phyloP scores from a whole-genome alignment of 345 rosid genomes.

The Aquilaria sinensis region DNA sequence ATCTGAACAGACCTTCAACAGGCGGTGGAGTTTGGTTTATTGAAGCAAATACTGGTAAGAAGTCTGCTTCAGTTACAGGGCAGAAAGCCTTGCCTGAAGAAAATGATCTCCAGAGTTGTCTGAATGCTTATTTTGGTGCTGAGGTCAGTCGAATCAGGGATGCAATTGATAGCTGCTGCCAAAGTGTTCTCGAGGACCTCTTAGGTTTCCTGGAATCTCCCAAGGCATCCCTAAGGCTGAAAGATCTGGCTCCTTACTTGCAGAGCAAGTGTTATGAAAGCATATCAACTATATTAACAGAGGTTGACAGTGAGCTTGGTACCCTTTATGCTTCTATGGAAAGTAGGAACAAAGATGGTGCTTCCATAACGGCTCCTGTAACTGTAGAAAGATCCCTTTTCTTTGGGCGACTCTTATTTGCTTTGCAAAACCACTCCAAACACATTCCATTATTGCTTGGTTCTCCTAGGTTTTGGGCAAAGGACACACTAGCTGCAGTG shows the following conservation, averaged over 20 bases:
- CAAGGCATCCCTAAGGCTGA: constrained; percentile 75
- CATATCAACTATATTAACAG: constrained; percentile 54
- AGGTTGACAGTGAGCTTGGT: constrained; percentile 67
- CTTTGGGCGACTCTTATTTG: constrained; percentile 87
- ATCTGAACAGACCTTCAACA: constrained; percentile 73
- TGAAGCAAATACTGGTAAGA: constrained; percentile 62
- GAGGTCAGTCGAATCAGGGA: constrained; percentile 83
- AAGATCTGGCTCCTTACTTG: constrained; percentile 68
- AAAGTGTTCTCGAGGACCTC: constrained; percentile 70
- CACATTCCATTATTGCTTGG: constrained; percentile 81
- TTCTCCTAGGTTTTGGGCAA: constrained; percentile 93
- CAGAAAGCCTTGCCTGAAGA: constrained; percentile 47
- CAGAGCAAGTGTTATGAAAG: constrained; percentile 81
- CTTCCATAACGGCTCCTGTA: constrained; percentile 40
- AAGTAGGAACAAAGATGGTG: constrained; percentile 31
- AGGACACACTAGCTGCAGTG: constrained; percentile 44
- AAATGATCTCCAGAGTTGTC: constrained; percentile 71
- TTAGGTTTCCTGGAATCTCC: constrained; percentile 90
- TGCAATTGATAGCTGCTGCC: constrained; percentile 75
- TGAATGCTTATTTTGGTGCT: constrained; percentile 82
- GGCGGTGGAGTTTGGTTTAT: constrained; percentile 98
- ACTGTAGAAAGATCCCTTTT: constrained; percentile 85
- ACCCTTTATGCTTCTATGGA: constrained; percentile 44
- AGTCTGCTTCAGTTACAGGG: constrained; percentile 37
- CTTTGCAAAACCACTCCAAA: constrained; percentile 72